Conservation (phyloP, 306 rosid genomes). For the Glycine tomentella region DNA sequence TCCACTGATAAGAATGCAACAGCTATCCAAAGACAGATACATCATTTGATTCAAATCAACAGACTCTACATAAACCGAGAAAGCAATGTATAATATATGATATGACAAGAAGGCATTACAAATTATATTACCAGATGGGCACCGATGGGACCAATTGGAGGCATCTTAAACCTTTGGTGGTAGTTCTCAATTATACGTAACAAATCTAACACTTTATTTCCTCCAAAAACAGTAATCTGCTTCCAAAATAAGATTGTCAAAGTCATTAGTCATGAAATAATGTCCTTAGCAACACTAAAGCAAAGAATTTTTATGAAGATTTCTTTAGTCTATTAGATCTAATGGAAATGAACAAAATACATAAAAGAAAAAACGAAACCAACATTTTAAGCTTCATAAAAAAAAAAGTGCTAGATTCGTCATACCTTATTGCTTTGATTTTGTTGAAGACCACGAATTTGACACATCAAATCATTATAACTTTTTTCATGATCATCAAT, state of each 20-base stretch:
- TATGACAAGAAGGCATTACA: conserved; percentile 23
- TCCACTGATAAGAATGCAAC: neutral
- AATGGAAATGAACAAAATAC: conserved; percentile 23
- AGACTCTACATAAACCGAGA: conserved; percentile 16
- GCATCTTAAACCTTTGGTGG: conserved; percentile 66
- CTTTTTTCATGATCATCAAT: conserved; percentile 60
- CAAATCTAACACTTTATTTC: conserved; percentile 67
- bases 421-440: conserved; percentile 77
- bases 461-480: conserved; percentile 8
- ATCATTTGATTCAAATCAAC: conserved; percentile 17
- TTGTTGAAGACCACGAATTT: conserved; percentile 56
- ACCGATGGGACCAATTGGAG: conserved; percentile 96
- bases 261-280: conserved; percentile 17
- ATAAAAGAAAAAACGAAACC: neutral
- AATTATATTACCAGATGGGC: conserved; percentile 69
- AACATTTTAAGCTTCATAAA: conserved; percentile 9
- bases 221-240: conserved; percentile 91
- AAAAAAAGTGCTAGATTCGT: conserved; percentile 17
- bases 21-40: neutral
- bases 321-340: conserved; percentile 16
- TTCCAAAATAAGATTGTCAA: conserved; percentile 34
- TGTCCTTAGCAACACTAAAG: conserved; percentile 1
- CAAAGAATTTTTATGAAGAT: conserved; percentile 12
- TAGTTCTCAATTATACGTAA: conserved; percentile 68
- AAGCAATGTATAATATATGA: conserved; percentile 5